Evolutionary conservation across 495 filamentous ascomycete species (phyloP).

Genomic region (Penicillium pulvis): DNA sequence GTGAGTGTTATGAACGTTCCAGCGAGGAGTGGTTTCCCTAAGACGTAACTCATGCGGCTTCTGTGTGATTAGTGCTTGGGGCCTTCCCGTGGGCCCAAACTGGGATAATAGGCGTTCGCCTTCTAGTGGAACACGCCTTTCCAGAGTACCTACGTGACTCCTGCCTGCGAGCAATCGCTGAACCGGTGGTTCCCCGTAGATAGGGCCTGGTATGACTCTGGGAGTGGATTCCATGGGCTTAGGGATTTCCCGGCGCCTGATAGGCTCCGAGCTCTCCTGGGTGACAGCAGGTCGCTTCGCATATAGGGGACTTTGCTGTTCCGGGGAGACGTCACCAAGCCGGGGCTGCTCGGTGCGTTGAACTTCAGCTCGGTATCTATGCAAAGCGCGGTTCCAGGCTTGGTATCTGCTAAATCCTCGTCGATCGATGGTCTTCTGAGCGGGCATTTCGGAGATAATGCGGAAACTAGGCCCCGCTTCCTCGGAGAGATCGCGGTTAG

Average conservation of each 20-base stretch:
- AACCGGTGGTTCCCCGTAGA: slow-evolving; percentile 17
- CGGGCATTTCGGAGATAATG: slow-evolving; percentile 31
- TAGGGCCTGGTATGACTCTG: slow-evolving; percentile 20
- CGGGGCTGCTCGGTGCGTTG: slow-evolving; percentile 20
- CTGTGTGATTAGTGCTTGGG: slow-evolving; percentile 33
- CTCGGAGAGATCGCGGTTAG: slow-evolving; percentile 34
- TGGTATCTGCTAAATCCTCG: slow-evolving; percentile 53
- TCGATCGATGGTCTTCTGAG: slow-evolving; percentile 38
- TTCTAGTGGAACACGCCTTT: slow-evolving; percentile 18
- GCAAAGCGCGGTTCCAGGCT: slow-evolving; percentile 49
- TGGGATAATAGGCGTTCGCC: slow-evolving; percentile 10
- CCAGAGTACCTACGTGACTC: slow-evolving; percentile 19
- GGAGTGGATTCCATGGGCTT: slow-evolving; percentile 17
- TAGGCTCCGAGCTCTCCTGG: slow-evolving; percentile 20
- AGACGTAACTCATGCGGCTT: slow-evolving; percentile 29
- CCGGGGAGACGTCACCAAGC: slow-evolving; percentile 9
- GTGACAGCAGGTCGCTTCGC: slow-evolving; percentile 20
- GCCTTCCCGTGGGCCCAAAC: slow-evolving; percentile 10
- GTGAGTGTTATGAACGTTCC: slow-evolving; percentile 20
- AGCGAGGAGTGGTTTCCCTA: slow-evolving; percentile 20
- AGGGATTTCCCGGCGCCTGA: slow-evolving; percentile 16
- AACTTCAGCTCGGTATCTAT: slow-evolving; percentile 38
- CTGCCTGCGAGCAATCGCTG: slow-evolving; percentile 13
- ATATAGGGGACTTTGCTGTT: slow-evolving; percentile 26
- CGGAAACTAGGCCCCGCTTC: slow-evolving; percentile 43